Percentiles rank a stretch among this genome's conserved stretches.
phyloP scores from a whole-genome alignment of 495 filamentous ascomycete species.

The Apodospora peruviana region DNA sequence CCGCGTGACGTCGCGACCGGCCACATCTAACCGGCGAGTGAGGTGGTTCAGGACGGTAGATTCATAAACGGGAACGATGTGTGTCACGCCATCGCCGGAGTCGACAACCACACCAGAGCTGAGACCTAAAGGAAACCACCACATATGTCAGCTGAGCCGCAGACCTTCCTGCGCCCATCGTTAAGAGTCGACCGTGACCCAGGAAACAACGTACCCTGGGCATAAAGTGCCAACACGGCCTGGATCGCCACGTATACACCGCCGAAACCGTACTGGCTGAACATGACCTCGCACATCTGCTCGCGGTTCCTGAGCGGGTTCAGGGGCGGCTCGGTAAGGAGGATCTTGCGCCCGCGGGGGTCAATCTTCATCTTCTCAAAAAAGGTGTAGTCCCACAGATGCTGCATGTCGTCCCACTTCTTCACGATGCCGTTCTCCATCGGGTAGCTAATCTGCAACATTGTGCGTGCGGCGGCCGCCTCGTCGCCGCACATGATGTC shows the following conservation, averaged over 20 bases:
- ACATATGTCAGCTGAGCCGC: background rate
- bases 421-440: conserved; percentile 99
- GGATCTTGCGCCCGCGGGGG: conserved; percentile 88
- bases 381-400: conserved; percentile 99
- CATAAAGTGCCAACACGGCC: conserved; percentile 94
- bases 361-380: conserved; percentile 93
- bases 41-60: conserved; percentile 96
- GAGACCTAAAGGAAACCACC: conserved; percentile 54
- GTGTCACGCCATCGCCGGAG: conserved; percentile 95
- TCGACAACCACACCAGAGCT: conserved; percentile 96
- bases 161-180: background rate
- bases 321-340: conserved; percentile 96
- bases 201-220: conserved; percentile 61
- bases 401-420: conserved; percentile 99
- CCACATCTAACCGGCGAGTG: conserved; percentile 87
- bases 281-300: conserved; percentile 98
- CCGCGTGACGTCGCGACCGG: conserved; percentile 92
- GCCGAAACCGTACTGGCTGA: conserved; percentile 91
- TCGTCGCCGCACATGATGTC: conserved; percentile 99
- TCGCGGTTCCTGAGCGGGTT: conserved; percentile 94
- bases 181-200: background rate
- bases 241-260: conserved; percentile 99
- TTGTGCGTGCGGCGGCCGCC: conserved; percentile 87
- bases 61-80: conserved; percentile 98
- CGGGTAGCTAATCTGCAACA: conserved; percentile 97